These are phyloP conservation scores for Pneumocystis jirovecii DNA, from an alignment of 1,139 yeast genomes.

Conservation along the genomic window DNA sequence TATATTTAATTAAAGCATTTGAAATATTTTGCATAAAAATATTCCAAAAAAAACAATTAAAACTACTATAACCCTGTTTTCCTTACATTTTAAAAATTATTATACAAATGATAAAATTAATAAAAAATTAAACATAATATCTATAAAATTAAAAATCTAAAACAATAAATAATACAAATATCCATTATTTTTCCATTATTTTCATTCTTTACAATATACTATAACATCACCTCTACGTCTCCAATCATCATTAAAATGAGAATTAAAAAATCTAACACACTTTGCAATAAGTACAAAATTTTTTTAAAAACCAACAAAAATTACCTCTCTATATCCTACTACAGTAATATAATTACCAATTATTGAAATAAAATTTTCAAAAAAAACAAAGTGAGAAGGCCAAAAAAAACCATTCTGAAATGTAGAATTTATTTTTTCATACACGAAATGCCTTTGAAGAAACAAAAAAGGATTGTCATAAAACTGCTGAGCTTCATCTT, in stretches of 20 bases:
- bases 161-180: background rate
- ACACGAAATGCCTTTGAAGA: conserved; percentile 33
- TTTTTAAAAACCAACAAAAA: background rate
- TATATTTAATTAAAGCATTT: background rate
- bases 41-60: too few species aligned
- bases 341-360: conserved; percentile 20
- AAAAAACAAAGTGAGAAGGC: conserved; percentile 62
- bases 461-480: conserved; percentile 51
- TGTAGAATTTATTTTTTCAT: conserved; percentile 19
- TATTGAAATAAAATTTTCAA: conserved; percentile 41
- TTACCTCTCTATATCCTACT: conserved; percentile 1
- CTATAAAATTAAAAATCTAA: background rate
- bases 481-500: conserved; percentile 77
- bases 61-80: too few species aligned
- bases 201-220: conserved; percentile 32
- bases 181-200: background rate
- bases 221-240: conserved; percentile 68
- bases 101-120: too few species aligned
- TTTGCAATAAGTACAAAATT: conserved; percentile 1
- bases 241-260: conserved; percentile 73
- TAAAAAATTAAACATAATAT: background rate
- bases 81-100: too few species aligned
- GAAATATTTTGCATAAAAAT: background rate
- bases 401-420: conserved; percentile 34
- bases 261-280: conserved; percentile 50